Conservation (phyloP, 306 rosid species). For the Abrus pulchellus region DNA sequence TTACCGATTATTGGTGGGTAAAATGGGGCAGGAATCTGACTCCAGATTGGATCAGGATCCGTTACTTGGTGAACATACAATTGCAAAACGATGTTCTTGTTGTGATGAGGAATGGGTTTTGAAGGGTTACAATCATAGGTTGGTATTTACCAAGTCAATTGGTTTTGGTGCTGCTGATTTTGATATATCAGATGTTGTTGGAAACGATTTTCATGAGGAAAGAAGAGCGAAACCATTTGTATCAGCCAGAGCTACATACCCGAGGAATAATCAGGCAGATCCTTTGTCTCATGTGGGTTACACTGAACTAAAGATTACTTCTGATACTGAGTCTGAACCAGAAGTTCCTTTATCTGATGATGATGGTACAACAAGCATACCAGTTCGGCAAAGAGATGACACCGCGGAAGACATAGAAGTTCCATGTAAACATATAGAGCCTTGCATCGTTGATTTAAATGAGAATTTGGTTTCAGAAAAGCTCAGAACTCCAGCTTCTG, state of each 20-base stretch:
- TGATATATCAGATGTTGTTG: constrained; percentile 54
- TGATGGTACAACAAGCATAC: constrained; percentile 50
- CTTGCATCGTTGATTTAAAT: constrained; percentile 46
- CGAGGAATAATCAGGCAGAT: constrained; percentile 58
- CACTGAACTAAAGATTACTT: constrained; percentile 73
- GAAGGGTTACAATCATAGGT: constrained; percentile 45
- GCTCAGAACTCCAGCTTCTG: constrained; percentile 51
- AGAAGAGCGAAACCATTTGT: constrained; percentile 45
- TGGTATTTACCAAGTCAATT: constrained; percentile 52
- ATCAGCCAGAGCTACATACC: constrained; percentile 48
- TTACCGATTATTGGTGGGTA: constrained; percentile 68
- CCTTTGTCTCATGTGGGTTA: constrained; percentile 76
- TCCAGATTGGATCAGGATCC: constrained; percentile 60
- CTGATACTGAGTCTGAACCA: constrained; percentile 88
- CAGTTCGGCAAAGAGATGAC: constrained; percentile 40
- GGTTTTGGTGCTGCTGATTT: constrained; percentile 59
- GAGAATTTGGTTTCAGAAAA: constrained; percentile 57
- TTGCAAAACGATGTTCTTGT: constrained; percentile 64
- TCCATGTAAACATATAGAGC: constrained; percentile 53
- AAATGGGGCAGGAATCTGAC: constrained; percentile 62
- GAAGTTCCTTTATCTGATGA: constrained; percentile 67
- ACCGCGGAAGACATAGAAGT: constrained; percentile 51
- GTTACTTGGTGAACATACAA: constrained; percentile 53
- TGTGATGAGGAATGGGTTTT: constrained; percentile 64
- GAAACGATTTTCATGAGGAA: constrained; percentile 45